Evolutionary conservation across 192 early-diverging fungal species (phyloP), one percentile per base, ranked within the genome.

Genomic region (Entophlyctis luteolus): DNA sequence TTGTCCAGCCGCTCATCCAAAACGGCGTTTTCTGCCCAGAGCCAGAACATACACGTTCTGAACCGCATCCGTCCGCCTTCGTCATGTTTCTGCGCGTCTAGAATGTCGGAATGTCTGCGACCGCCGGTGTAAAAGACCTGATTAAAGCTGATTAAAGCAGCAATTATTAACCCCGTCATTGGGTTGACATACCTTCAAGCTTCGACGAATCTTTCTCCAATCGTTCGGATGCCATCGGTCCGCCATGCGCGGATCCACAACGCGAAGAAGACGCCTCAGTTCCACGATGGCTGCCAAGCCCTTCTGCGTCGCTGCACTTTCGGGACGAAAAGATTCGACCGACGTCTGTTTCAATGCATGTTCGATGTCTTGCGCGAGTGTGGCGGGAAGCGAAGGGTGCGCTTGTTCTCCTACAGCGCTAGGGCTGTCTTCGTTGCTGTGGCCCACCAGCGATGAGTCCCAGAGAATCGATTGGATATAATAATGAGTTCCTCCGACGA

Each of bases 401-500:
- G 58, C n/a, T 55, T 71, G 57, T 34, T 59, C 75, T 32, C 29
- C 23, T n/a, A 57, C 62, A 1, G 27, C 12, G 31, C 55, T 22
- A 55, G 48, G 37, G 35, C 49, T 39, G 22, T 29, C 46, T 34
- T 27, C 48, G 42, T 2, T n/a, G 8, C 22, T 31, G 12, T 39
- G 22, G 28, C 57, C 60, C 58, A 69, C 72, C 23, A 94, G 73
- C 0, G 86, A 83, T 37, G 92, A 81, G 35, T 83, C 75, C 84
- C 90, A 99, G 35, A 99, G 74, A 3, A 93, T 70, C 1, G 88
- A 88, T 70, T 99, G 96, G 31, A 99, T 86, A 73, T 99, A 99
- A 75, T 99, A 99, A 69, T 96, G 87, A 3, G 95, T 99, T 39
- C 96, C 96, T 35, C 96, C 96, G 4, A 95, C 94, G 4, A 99